Evolutionary conservation across 2,329 filamentous ascomycete genomes (phyloP), one percentile per base, ranked within the genome.

Genomic region (Claviceps sp.): DNA sequence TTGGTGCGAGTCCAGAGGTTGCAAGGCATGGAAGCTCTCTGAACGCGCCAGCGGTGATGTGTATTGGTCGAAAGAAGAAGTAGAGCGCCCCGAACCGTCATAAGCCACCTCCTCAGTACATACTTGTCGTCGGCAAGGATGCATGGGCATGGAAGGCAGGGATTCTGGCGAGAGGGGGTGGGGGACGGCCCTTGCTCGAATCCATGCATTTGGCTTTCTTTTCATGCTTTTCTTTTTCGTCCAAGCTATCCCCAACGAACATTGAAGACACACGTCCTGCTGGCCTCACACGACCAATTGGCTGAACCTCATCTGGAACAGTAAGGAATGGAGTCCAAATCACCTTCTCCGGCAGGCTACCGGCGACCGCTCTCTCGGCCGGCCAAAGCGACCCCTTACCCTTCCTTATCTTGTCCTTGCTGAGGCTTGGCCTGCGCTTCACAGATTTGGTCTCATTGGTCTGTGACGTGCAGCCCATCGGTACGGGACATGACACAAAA

Each of bases 41-140:
- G 8, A 3, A 29, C 8, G 53, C 53, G 52, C 14, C 39, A 17
- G 39, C 39, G 39, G 14, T 17, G 17, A 42, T 39, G 14, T 14
- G 44, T 17, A 46, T 38, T 54, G 50, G 45, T 22, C 44, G 44
- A 52, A 52, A 26, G 51, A 52, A 51, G 45, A 50, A 44, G 26
- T 29, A 29, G 47, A 50, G 50, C 45, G 49, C 50, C 50, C 17
- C 52, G 52, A 47, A 54, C 53, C 53, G 49, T 53, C 51, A 51
- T 45, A 52, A 54, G 49, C 47, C 51, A 52, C 47, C 49, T 50
- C 48, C 46, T n/a, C 52, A 42, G 34, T 29, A 36, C 51, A 7
- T 29, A 29, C 26, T 29, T 49, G 51, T 55, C 53, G 50, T 52
- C 55, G 49, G 50, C 51, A 49, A 23, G 52, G 49, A 54, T 47